Base-by-base conservation (phyloP, 2,329 filamentous ascomycete genomes). In the Phialocephala sp. region DNA sequence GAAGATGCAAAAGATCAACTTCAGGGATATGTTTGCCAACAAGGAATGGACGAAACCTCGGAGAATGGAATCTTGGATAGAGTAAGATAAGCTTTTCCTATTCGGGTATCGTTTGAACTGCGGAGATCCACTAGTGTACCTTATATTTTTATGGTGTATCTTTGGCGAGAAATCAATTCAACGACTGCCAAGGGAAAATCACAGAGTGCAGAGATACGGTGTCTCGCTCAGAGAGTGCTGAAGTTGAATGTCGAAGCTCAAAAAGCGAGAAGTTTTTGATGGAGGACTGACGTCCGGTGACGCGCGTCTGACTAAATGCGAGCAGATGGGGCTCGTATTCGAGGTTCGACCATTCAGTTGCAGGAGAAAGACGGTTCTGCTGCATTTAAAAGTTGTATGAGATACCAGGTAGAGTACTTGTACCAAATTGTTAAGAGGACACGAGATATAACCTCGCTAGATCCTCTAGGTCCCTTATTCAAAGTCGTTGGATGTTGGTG, bases 51-150 rank as follows among this genome's bases (percentile, higher is more conserved):
- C 41, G n/a, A n/a, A n/a, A n/a, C 27, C 27, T 32, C 27, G 27
- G 27, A 32, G 27, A 32, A 6, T 32, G 27, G 27, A 32, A 32
- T 32, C 27, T 32, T 32, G 27, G n/a, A n/a, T 18, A n/a, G 43
- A 45, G 14, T 20, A 20, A 22, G 45, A 50, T 50, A 50, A 50
- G 45, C 45, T 24, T 50, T 20, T 50, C 45, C 45, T 50, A 50
- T 50, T 50, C n/a, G 45, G 20, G 18, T 11, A 50, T 50, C 45
- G 45, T 50, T 14, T 11, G n/a, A 50, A 4, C 45, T 24, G 3
- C 18, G 45, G n/a, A 50, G n/a, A 50, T 50, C 45, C 45, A 50
- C 45, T 50, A 50, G 45, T 20, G 45, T 47, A 47, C 43, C 43
- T 47, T 47, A 47, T 20, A 20, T 20, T 20, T 4, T 20, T 20